Evolutionary conservation across 1,284 basidiomycete genomes (phyloP).

Genomic region (Moesziomyces globuligerus): DNA sequence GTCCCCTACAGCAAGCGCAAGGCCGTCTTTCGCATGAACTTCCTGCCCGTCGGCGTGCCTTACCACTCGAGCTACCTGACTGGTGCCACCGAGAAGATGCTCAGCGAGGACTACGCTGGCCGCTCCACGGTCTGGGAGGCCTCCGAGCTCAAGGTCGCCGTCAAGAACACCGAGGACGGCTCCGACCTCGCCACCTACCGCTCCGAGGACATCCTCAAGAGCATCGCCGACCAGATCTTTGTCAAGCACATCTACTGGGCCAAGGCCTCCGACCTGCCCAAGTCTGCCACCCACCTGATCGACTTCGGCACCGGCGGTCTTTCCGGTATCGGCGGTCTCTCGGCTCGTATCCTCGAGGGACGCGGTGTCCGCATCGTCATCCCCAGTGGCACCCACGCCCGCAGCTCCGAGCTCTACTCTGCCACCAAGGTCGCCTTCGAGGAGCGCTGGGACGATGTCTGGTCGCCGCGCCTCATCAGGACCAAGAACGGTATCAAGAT

Average conservation of each 20-base stretch:
- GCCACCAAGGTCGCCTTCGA: conserved; percentile 77
- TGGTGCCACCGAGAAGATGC: conserved; percentile 80
- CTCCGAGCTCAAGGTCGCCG: conserved; percentile 80
- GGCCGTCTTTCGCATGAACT: conserved; percentile 89
- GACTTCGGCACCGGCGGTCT: conserved; percentile 94
- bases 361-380: conserved; percentile 81
- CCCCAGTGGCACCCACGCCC: conserved; percentile 54
- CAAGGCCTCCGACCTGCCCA: conserved; percentile 83
- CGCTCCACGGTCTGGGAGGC: conserved; percentile 75
- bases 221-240: conserved; percentile 78
- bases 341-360: conserved; percentile 88
- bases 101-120: conserved; percentile 75
- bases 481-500: conserved; percentile 72
- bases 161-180: conserved; percentile 83
- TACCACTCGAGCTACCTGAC: conserved; percentile 90
- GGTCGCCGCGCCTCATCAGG: conserved; percentile 83
- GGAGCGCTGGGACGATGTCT: conserved; percentile 90
- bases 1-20: conserved; percentile 92
- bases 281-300: conserved; percentile 86
- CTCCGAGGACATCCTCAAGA: conserved; percentile 48
- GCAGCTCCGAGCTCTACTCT: conserved; percentile 72
- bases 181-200: conserved; percentile 50
- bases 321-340: conserved; percentile 91
- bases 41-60: conserved; percentile 92
- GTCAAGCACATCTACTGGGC: conserved; percentile 91